Conservation (phyloP, 31 red algal genomes). For the Porphyra umbilicalis region DNA sequence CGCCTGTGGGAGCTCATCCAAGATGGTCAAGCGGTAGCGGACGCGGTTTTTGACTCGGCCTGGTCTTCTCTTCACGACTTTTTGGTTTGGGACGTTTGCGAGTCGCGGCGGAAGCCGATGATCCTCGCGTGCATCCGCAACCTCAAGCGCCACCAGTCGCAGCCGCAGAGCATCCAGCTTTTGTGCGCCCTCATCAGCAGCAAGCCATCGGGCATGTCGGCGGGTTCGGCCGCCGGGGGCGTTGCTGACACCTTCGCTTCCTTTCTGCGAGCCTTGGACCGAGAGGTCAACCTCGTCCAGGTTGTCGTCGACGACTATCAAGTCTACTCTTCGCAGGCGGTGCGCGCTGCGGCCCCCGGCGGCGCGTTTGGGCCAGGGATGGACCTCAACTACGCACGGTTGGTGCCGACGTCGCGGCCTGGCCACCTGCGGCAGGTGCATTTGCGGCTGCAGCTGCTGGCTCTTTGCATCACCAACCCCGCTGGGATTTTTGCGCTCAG, state of each 20-base stretch:
- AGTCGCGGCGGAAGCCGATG: not conserved
- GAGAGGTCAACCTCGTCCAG: not conserved
- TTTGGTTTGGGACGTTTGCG: not conserved
- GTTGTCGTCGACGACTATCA: not conserved
- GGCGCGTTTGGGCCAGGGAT: not conserved
- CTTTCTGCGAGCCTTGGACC: not conserved
- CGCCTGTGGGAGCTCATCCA: not conserved
- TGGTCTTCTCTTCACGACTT: not conserved
- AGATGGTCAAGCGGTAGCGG: not conserved
- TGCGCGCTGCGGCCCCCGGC: not conserved
- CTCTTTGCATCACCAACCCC: not conserved
- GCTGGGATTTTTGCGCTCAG: not conserved
- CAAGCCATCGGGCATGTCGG: not conserved
- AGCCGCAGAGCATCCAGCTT: not conserved
- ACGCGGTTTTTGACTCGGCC: not conserved
- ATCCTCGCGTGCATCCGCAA: not conserved
- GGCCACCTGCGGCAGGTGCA: not conserved
- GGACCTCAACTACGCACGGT: not conserved
- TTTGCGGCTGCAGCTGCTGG: not conserved
- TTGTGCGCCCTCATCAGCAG: not conserved
- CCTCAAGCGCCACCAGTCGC: not conserved
- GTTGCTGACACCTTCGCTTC: not conserved
- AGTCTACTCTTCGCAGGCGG: not conserved
- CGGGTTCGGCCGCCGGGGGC: not conserved
- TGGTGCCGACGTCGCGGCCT: not conserved